Evolutionary conservation across 306 rosid genomes (phyloP).

Genomic region (Elaeagnus macrophylla): DNA sequence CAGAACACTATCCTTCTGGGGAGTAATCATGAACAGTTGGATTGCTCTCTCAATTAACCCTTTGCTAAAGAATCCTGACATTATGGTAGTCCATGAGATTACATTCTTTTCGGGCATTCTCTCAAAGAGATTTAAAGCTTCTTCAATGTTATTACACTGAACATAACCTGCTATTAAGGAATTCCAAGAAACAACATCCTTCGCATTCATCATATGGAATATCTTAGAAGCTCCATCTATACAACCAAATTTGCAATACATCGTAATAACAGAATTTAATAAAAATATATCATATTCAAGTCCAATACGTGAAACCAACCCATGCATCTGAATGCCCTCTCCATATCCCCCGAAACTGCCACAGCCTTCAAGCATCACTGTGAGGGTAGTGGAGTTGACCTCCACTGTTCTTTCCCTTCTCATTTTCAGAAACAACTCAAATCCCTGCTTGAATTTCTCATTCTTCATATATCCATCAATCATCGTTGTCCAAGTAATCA

Average conservation of each 20-base stretch:
- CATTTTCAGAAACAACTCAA: conserved; percentile 51
- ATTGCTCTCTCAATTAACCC: conserved; percentile 48
- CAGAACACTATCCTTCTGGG: conserved; percentile 59
- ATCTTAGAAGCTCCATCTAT: conserved; percentile 39
- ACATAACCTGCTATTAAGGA: conserved; percentile 64
- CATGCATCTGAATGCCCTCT: conserved; percentile 73
- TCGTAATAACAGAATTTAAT: conserved; percentile 51
- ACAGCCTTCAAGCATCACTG: conserved; percentile 52
- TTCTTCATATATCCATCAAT: conserved; percentile 62
- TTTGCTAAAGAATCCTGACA: conserved; percentile 42
- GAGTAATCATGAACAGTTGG: conserved; percentile 47
- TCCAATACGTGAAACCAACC: conserved; percentile 47
- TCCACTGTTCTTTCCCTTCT: conserved; percentile 54
- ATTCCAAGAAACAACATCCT: conserved; percentile 66
- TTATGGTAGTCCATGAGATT: conserved; percentile 68
- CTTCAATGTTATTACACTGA: conserved; percentile 38
- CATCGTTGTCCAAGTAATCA: conserved; percentile 75
- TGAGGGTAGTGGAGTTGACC: conserved; percentile 56
- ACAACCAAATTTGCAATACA: conserved; percentile 51
- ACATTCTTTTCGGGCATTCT: conserved; percentile 55
- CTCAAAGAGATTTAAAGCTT: conserved; percentile 45
- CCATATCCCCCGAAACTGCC: conserved; percentile 33
- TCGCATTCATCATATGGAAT: conserved; percentile 33
- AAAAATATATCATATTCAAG: conserved; percentile 48
- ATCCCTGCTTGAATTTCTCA: conserved; percentile 46